Evolutionary conservation across 2,329 filamentous ascomycete genomes (phyloP).

Genomic region (Aschersonia sp.): DNA sequence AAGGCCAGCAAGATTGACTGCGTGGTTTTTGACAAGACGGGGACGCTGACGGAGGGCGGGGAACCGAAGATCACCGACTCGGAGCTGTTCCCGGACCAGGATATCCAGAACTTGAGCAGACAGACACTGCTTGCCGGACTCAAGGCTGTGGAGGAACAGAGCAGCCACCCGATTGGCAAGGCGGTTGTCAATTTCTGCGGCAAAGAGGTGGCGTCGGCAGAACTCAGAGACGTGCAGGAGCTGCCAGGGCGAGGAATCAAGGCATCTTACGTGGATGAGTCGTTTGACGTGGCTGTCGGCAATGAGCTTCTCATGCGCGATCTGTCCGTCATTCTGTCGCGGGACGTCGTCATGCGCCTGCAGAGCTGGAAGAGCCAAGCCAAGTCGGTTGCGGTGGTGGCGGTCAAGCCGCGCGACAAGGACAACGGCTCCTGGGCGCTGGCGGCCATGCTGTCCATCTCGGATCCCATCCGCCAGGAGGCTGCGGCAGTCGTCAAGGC

Average conservation of each 20-base stretch:
- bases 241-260: conserved; percentile 58
- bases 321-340: conserved; percentile 24
- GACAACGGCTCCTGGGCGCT: conserved; percentile 29
- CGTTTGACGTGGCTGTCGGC: conserved; percentile 47
- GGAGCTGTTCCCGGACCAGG: conserved; percentile 20
- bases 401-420: conserved; percentile 19
- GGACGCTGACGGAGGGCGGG: conserved; percentile 61
- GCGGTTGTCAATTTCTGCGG: conserved; percentile 52
- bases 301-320: conserved; percentile 57
- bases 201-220: conserved; percentile 13
- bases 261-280: conserved; percentile 29
- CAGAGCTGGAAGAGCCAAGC: conserved; percentile 46
- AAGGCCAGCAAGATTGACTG: conserved; percentile 66
- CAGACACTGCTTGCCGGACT: conserved; percentile 35
- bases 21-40: conserved; percentile 81
- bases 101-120: conserved; percentile 9
- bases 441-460: conserved; percentile 56
- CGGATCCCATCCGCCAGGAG: conserved; percentile 69
- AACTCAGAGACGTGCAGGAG: conserved; percentile 41
- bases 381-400: conserved; percentile 49
- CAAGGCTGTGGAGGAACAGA: conserved; percentile 52
- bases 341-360: conserved; percentile 20
- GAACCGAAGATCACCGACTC: conserved; percentile 54
- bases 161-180: conserved; percentile 60
- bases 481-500: conserved; percentile 48